phyloP scores from a whole-genome alignment of 495 filamentous ascomycete species.

The Platismatia glauca region DNA sequence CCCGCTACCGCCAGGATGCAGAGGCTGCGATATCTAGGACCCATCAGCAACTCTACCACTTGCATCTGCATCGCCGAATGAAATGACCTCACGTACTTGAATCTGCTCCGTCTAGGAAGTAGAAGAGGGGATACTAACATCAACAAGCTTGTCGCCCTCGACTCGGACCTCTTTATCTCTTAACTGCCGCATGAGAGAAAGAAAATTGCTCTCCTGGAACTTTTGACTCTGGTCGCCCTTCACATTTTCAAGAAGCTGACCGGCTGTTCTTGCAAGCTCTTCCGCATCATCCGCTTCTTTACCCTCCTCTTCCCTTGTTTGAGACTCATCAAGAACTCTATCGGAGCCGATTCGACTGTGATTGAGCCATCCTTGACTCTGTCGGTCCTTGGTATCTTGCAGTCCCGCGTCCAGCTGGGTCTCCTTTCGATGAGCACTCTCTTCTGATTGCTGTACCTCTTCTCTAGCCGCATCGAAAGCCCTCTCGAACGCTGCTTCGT shows the following conservation, averaged over 20 bases:
- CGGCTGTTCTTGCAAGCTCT: conserved; percentile 63
- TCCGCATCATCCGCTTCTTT: conserved; percentile 42
- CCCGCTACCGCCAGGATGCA: conserved; percentile 43
- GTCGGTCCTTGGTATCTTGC: background rate
- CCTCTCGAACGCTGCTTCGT: conserved; percentile 55
- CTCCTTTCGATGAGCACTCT: conserved; percentile 18
- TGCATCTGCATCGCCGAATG: conserved; percentile 22
- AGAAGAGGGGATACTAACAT: conserved; percentile 43
- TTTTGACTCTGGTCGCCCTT: conserved; percentile 58
- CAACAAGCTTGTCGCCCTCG: conserved; percentile 45
- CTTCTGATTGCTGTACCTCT: conserved; percentile 24
- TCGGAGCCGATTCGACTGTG: conserved; percentile 44
- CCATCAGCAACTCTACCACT: conserved; percentile 1
- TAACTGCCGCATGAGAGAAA: conserved; percentile 63
- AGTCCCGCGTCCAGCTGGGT: conserved; percentile 1
- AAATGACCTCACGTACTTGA: conserved; percentile 31
- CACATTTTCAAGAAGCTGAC: conserved; percentile 59
- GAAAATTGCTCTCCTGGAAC: conserved; percentile 69
- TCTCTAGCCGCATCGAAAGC: conserved; percentile 45
- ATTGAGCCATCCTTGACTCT: conserved; percentile 7
- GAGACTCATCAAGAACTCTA: conserved; percentile 33
- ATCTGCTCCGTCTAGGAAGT: conserved; percentile 29
- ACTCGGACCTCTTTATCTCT: conserved; percentile 46
- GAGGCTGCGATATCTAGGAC: conserved; percentile 36
- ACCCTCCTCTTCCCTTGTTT: conserved; percentile 22